A percentile compares a stretch with the other conserved stretches of the same genome.
Conservation (phyloP, 352 stramenopile genomes). For the Globisporangium polare region DNA sequence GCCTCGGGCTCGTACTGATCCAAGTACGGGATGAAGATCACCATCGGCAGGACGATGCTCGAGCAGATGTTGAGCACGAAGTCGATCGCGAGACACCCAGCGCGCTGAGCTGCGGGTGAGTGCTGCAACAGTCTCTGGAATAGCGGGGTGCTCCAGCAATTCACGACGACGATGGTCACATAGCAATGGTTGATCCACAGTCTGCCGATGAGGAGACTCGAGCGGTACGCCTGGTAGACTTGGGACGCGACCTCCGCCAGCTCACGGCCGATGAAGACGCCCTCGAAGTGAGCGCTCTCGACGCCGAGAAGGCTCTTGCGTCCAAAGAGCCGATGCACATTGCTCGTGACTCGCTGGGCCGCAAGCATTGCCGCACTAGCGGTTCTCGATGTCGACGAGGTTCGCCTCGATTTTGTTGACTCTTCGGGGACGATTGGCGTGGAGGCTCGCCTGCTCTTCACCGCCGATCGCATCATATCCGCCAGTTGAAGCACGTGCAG, state of each 20-base stretch:
- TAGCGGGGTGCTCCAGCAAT: conserved; percentile 23
- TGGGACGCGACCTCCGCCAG: conserved; percentile 5
- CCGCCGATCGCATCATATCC: not conserved
- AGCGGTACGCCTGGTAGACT: conserved; percentile 13
- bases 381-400: not conserved
- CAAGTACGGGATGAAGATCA: conserved; percentile 34
- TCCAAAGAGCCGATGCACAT: not conserved
- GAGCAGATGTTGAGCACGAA: conserved; percentile 17
- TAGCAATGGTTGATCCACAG: conserved; percentile 22
- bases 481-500: conserved; percentile 2
- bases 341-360: not conserved
- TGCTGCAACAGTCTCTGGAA: conserved; percentile 8
- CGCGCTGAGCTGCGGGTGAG: not conserved
- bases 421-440: not conserved
- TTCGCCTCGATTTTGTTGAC: not conserved
- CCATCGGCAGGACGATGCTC: conserved; percentile 22
- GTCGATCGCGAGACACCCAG: conserved; percentile 13
- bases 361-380: not conserved
- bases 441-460: not conserved
- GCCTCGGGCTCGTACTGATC: conserved; percentile 24
- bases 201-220: conserved; percentile 12
- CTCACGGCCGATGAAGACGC: not conserved
- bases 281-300: not conserved
- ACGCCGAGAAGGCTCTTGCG: not conserved
- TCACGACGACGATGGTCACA: conserved; percentile 16